Conservation (phyloP, 345 rosid genomes). For the Melaleuca alternifolia region DNA sequence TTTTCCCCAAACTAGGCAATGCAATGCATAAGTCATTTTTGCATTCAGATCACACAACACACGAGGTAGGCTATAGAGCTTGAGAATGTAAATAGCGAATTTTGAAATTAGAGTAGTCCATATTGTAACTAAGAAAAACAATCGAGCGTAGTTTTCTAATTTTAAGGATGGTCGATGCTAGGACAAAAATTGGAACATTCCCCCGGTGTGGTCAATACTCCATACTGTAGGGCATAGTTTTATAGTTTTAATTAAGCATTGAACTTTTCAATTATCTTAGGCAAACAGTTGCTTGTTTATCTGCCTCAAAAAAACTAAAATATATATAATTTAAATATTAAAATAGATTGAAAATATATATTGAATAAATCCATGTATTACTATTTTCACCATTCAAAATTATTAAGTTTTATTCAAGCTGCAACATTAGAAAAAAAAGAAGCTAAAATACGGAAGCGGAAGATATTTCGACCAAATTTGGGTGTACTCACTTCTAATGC, state of each 20-base stretch:
- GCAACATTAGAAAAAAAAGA: not conserved
- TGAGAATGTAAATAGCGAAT: not conserved
- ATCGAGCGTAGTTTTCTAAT: no score
- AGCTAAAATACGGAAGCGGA: not conserved
- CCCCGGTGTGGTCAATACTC: no score
- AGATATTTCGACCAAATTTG: not conserved
- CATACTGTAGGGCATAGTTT: not conserved
- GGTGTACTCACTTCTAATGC: not conserved
- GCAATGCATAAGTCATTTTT: not conserved
- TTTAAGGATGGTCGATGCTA: no score
- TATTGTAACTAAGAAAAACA: not conserved
- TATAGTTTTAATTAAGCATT: not conserved
- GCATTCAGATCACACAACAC: not conserved
- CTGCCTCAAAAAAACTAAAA: not conserved
- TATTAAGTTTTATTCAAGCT: not conserved
- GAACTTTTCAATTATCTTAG: not conserved
- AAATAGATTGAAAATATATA: not conserved
- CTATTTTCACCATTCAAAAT: not conserved
- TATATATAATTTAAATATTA: not conserved
- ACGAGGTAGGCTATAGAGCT: not conserved
- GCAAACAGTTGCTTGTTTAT: not conserved
- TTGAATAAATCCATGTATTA: not conserved
- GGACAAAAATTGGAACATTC: no score
- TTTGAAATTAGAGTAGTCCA: not conserved
- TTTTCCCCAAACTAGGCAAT: no score